phyloP scores from a whole-genome alignment of 1,284 basidiomycete species.

The Cryptococcus sp. region DNA sequence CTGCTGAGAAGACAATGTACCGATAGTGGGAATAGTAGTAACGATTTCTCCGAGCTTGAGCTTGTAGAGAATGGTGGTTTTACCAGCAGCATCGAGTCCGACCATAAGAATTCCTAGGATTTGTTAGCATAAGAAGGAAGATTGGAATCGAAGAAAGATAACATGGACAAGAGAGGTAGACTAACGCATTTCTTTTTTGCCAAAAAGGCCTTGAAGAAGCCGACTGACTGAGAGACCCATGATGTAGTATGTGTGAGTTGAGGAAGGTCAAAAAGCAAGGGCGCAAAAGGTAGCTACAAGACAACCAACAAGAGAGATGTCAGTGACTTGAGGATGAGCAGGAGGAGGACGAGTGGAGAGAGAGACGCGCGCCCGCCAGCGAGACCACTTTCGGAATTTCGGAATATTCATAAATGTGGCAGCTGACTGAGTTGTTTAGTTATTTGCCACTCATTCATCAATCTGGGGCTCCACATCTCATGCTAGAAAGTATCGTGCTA shows the following conservation, averaged over 20 bases:
- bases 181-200: slow-evolving; percentile 99
- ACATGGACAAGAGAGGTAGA: slow-evolving; percentile 19
- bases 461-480: too few relatives aligned
- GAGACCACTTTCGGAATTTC: too few relatives aligned
- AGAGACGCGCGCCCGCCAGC: too few relatives aligned
- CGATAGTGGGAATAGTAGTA: slow-evolving; percentile 98
- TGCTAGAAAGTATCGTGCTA: too few relatives aligned
- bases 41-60: slow-evolving; percentile 97
- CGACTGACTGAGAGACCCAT: slow-evolving; percentile 85
- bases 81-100: slow-evolving; percentile 93
- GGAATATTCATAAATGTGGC: too few relatives aligned
- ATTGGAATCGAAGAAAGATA: slow-evolving; percentile 1
- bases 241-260: slow-evolving; percentile 12
- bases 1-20: slow-evolving; percentile 53
- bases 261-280: too few relatives aligned
- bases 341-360: too few relatives aligned
- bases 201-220: slow-evolving; percentile 81
- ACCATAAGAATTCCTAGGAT: slow-evolving; percentile 61
- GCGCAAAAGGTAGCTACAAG: too few relatives aligned
- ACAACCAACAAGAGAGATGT: too few relatives aligned
- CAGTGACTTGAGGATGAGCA: too few relatives aligned
- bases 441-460: too few relatives aligned
- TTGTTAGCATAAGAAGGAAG: background rate
- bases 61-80: slow-evolving; percentile 98
- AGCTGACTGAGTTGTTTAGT: too few relatives aligned